These are phyloP conservation scores for Trifolium repens DNA, from an alignment of 306 rosid genomes.

Conservation along the genomic window DNA sequence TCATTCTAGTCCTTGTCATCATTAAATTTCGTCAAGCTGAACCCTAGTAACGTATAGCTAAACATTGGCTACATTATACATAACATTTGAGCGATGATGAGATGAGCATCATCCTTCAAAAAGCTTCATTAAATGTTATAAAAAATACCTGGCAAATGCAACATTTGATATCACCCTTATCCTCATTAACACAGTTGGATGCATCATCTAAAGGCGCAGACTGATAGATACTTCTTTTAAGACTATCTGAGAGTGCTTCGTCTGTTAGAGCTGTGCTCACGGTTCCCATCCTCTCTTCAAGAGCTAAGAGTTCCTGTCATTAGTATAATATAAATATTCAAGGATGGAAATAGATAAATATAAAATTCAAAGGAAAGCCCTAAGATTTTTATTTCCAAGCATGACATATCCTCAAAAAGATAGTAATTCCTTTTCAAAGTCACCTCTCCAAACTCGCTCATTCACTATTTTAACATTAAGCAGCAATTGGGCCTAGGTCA, in stretches of 20 bases:
- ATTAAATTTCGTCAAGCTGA: not conserved
- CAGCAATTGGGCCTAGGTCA: not conserved
- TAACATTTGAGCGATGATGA: constrained; percentile 14
- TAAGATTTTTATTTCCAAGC: not conserved
- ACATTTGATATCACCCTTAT: constrained; percentile 67
- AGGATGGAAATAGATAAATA: constrained; percentile 7
- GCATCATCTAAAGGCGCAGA: constrained; percentile 49
- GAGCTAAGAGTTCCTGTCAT: constrained; percentile 81
- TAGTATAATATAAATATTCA: constrained; percentile 6
- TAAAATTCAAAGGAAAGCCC: not conserved
- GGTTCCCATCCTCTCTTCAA: constrained; percentile 89
- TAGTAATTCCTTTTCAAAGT: constrained; percentile 21
- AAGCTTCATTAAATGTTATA: not conserved
- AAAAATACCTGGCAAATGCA: constrained; percentile 83
- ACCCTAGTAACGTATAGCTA: not conserved
- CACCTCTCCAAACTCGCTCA: constrained; percentile 12
- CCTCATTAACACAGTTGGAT: constrained; percentile 37
- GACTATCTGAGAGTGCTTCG: constrained; percentile 66
- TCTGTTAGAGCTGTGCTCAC: constrained; percentile 88
- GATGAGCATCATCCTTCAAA: constrained; percentile 4
- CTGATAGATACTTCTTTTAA: constrained; percentile 59
- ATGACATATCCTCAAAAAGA: constrained; percentile 19
- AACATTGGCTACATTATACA: constrained; percentile 4
- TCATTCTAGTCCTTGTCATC: not conserved
- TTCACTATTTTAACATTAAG: not conserved